Base-by-base conservation (phyloP, 2,329 filamentous ascomycete species). In the Dothistroma pini region DNA sequence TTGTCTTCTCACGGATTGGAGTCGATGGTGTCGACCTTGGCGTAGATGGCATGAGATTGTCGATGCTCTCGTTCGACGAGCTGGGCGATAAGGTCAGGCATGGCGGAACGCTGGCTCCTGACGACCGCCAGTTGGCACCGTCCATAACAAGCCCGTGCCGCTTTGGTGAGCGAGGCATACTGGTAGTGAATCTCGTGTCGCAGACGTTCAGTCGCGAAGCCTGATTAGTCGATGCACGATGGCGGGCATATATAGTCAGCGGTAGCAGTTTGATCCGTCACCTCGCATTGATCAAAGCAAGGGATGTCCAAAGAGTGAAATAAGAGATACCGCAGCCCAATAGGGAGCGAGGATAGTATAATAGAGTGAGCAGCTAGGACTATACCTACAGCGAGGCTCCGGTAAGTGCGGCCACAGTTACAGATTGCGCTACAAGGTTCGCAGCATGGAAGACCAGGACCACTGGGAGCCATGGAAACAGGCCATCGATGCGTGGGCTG, bases 101-200 rank as follows among this genome's bases (percentile, higher is more conserved):
- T 41, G 63, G 63, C 25, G 55, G 49, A n/a, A 7, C 14, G 38
- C 25, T 49, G 49, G 38, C 16, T 25, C 34, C 19, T 31, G 25
- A 11, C 51, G 63, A 34, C 19, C 60, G 57, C 64, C 60, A 61
- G 50, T 63, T 56, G 21, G 56, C 44, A 14, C 60, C 63, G 29
- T 65, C 63, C 59, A 65, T 58, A 25, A 60, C 62, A 35, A 64
- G 49, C 10, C 58, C 63, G 56, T 63, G 49, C 21, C 63, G 56
- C 57, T 60, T 59, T 34, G 57, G 58, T 32, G 63, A 60, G 53
- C 56, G 51, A 38, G 58, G 54, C 60, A 65, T 63, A 21, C 31
- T 59, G 48, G 19, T 57, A 44, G 25, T 59, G 38, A 16, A 21
- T 38, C 12, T 21, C 10, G 11, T 34, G 35, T 21, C 35, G 11